Conservation (phyloP, 2,329 filamentous ascomycete genomes). For the Pseudogymnoascus verrucosus region DNA sequence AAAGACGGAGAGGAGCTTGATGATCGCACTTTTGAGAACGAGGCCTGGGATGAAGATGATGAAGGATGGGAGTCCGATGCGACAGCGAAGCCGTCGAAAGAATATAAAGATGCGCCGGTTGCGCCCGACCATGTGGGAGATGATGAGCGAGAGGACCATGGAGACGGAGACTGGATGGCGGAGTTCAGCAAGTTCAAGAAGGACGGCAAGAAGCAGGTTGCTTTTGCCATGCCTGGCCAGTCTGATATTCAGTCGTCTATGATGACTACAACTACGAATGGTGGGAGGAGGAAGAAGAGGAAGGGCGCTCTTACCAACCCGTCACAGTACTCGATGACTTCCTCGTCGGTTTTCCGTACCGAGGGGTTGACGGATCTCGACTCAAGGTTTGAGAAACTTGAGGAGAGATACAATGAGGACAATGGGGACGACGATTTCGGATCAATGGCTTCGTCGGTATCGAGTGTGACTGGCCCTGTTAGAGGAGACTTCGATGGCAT, state of each 20-base stretch:
- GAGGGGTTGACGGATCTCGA: conserved; percentile 82
- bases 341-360: conserved; percentile 76
- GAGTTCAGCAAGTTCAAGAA: conserved; percentile 95
- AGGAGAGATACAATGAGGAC: conserved; percentile 67
- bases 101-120: conserved; percentile 38
- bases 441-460: conserved; percentile 57
- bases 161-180: conserved; percentile 76
- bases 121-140: conserved; percentile 38
- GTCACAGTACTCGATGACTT: conserved; percentile 86
- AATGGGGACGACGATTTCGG: conserved; percentile 54
- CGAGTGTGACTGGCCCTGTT: conserved; percentile 59
- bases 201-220: conserved; percentile 50
- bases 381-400: conserved; percentile 82
- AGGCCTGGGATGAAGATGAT: conserved; percentile 55
- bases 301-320: conserved; percentile 88
- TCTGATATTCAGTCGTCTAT: conserved; percentile 63
- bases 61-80: conserved; percentile 93
- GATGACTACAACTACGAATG: conserved; percentile 68
- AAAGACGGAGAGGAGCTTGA: conserved; percentile 65
- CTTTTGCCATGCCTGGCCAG: conserved; percentile 37
- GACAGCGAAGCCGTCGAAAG: conserved; percentile 66
- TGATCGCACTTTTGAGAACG: conserved; percentile 69
- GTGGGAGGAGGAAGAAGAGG: conserved; percentile 82
- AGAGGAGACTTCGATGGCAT: conserved; percentile 79
- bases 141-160: conserved; percentile 50